Conservation (phyloP, 805 yeast genomes). For the Wickerhamiella qilinensis region DNA sequence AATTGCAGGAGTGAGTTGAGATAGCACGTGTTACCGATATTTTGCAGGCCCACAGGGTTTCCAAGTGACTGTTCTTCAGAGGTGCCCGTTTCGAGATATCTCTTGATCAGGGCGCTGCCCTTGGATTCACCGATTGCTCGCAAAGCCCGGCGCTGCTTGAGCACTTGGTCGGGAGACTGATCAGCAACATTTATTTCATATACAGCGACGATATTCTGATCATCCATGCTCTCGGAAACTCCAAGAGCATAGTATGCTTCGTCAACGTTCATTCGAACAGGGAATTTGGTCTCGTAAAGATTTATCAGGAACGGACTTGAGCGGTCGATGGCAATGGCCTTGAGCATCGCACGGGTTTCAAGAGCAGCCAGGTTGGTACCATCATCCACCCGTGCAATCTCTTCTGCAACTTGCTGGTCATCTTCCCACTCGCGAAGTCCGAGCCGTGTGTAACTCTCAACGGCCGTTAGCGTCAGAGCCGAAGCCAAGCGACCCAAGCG, state of each 20-base stretch:
- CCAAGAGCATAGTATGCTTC: slow-evolving; percentile 40
- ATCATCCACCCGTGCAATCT: not conserved
- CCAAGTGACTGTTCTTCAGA: slow-evolving; percentile 23
- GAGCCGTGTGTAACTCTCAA: not conserved
- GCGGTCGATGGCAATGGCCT: slow-evolving; percentile 9
- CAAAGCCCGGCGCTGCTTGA: slow-evolving; percentile 41
- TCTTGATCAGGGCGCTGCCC: slow-evolving; percentile 37
- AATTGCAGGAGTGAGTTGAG: slow-evolving; percentile 81
- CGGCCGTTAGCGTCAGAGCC: slow-evolving; percentile 1
- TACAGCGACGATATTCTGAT: slow-evolving; percentile 62
- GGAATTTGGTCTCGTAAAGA: slow-evolving; percentile 1
- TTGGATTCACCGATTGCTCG: slow-evolving; percentile 37
- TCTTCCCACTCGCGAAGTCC: not conserved
- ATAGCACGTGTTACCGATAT: slow-evolving; percentile 93
- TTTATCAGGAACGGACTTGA: slow-evolving; percentile 3
- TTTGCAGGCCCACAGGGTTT: slow-evolving; percentile 82
- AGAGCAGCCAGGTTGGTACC: not conserved
- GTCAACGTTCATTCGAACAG: slow-evolving; percentile 27
- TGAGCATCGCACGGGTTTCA: slow-evolving; percentile 9
- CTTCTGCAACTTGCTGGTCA: slow-evolving; percentile 2
- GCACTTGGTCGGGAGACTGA: slow-evolving; percentile 32
- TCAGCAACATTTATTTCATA: slow-evolving; percentile 43
- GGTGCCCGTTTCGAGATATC: slow-evolving; percentile 42
- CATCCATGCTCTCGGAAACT: slow-evolving; percentile 37
- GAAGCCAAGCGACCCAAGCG: slow-evolving; percentile 1